Base-by-base conservation (phyloP, 768 basidiomycete genomes). In the Psilocybe cubensis region DNA sequence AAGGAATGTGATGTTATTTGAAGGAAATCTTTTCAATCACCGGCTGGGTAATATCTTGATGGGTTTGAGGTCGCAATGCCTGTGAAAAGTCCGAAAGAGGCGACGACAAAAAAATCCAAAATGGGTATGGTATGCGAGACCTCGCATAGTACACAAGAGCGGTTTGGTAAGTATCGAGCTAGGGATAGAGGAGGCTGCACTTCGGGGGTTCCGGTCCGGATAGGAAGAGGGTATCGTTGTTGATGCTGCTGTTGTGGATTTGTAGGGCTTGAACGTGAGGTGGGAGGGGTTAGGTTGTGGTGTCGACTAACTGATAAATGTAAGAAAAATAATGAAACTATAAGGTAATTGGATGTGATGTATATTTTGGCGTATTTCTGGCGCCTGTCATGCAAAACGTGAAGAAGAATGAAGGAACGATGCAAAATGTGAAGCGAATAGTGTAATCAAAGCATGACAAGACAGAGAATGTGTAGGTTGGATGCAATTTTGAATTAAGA, bases 401-500 rank as follows among this genome's bases (percentile, higher is more conserved):
- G 44, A 45, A 38, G 21, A 14, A 45, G 27, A 31, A 44, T 38
- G 12, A n/a, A n/a, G n/a, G 35, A 17, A 38, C 12, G n/a, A 38
- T 38, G 35, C 35, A 5, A 38, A 38, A 35, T 49, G n/a, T 33
- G 55, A 31, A 45, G 24, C 20, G 31, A 31, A 57, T 33, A 50
- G 44, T 42, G 31, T 33, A 29, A 46, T 29, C 35, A 38, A 45
- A 21, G 18, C 17, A 27, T 33, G 42, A 41, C 40, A 28, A 27
- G n/a, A 18, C 14, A 56, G 54, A 28, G 8, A 28, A 11, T 33
- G 41, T 10, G 28, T n/a, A n/a, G 43, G 42, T 28, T 54, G 42
- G 12, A 56, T 54, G 52, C 51, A 42, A 56, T 48, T 56, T n/a
- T n/a, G n/a, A n/a, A n/a, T n/a, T n/a, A n/a, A 56, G 42, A 24